These are phyloP conservation scores for Solanum lycopersicoides DNA, from an alignment of 257 asterid genomes.

Conservation along the genomic window DNA sequence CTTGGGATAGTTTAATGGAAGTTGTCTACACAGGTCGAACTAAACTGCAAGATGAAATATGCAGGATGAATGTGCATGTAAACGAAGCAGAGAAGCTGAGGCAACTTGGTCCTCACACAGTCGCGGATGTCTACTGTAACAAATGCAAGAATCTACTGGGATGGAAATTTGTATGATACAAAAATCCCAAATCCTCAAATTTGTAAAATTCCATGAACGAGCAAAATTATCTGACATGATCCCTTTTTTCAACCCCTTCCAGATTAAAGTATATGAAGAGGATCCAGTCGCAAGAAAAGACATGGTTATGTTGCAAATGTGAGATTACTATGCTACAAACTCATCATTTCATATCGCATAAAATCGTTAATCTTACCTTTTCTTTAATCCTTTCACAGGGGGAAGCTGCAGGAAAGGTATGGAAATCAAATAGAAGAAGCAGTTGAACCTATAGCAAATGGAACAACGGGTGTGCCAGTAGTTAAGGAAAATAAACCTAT, in stretches of 20 bases:
- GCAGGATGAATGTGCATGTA: not conserved
- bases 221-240: not conserved
- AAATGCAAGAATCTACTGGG: not conserved
- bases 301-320: not conserved
- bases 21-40: not conserved
- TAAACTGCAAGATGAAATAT: not conserved
- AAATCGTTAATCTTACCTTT: not conserved
- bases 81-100: not conserved
- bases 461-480: not conserved
- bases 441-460: not conserved
- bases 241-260: not conserved
- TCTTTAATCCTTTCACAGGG: not conserved
- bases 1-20: not conserved
- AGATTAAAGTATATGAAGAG: not conserved
- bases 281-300: not conserved
- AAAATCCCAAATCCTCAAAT: not conserved
- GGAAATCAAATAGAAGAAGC: not conserved
- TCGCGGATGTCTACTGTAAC: not conserved
- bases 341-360: not conserved
- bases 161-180: not conserved
- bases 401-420: not conserved
- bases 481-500: not conserved
- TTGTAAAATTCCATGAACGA: not conserved
- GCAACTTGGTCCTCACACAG: not conserved
- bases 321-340: not conserved